phyloP scores from a whole-genome alignment of 306 rosid species.

The Alnus glutinosa region DNA sequence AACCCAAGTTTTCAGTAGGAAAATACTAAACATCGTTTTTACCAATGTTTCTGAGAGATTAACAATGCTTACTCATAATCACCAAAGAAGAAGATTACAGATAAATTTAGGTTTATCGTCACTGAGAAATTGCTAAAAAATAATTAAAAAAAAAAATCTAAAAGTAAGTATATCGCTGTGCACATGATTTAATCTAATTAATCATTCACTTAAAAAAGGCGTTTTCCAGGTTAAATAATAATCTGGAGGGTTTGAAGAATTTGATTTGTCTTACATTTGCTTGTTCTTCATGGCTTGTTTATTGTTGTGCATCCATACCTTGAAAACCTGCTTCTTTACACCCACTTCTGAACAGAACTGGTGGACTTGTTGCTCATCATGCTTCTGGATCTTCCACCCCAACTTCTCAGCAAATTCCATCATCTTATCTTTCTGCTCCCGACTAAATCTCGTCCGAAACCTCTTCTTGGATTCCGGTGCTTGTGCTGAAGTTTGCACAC shows the following conservation, averaged over 20 bases:
- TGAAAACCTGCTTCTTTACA: slow-evolving; percentile 72
- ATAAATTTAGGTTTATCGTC: background rate
- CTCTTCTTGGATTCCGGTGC: slow-evolving; percentile 62
- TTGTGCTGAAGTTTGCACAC: slow-evolving; percentile 30
- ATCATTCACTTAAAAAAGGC: slow-evolving; percentile 28
- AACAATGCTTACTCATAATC: background rate
- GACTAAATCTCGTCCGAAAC: slow-evolving; percentile 74
- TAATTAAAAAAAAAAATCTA: background rate
- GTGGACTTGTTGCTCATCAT: slow-evolving; percentile 78
- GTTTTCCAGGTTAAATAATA: background rate
- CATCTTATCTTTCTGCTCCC: slow-evolving; percentile 81
- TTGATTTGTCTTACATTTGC: slow-evolving; percentile 47
- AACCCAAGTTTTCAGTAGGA: background rate
- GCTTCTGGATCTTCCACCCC: slow-evolving; percentile 93
- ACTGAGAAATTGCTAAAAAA: background rate
- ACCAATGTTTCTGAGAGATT: background rate
- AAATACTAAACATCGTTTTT: background rate
- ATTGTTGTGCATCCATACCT: slow-evolving; percentile 99
- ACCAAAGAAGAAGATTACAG: background rate
- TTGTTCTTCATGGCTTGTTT: slow-evolving; percentile 80
- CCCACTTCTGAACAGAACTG: slow-evolving; percentile 77
- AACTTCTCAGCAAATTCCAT: slow-evolving; percentile 79
- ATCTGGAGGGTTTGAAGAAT: background rate
- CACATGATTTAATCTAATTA: slow-evolving; percentile 26
- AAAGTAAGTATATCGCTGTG: slow-evolving; percentile 29